Conservation (phyloP, 1,284 basidiomycete genomes). For the Leccinum angustisporum region DNA sequence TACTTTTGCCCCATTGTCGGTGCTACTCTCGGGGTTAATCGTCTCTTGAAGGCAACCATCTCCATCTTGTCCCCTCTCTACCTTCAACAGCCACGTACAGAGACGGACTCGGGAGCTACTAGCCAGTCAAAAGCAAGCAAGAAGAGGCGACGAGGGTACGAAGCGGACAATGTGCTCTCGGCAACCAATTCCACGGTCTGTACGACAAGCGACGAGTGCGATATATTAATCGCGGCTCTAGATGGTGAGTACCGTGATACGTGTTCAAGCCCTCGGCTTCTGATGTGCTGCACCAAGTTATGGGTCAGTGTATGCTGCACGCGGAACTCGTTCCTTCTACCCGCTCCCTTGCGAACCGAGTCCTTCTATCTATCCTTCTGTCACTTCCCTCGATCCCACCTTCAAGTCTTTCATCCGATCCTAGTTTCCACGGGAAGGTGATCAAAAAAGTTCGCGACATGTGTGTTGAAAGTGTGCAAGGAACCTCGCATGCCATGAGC, state of each 20-base stretch:
- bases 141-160: conserved; percentile 73
- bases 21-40: conserved; percentile 49
- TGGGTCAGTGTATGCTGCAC: conserved; percentile 48
- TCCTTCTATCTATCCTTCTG: conserved; percentile 58
- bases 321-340: conserved; percentile 51
- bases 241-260: conserved; percentile 47
- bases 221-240: conserved; percentile 57
- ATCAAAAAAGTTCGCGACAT: conserved; percentile 45
- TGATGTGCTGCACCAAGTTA: conserved; percentile 39
- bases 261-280: not conserved
- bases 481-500: conserved; percentile 57
- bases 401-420: conserved; percentile 55
- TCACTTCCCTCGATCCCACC: conserved; percentile 56
- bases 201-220: conserved; percentile 49
- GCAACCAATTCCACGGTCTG: conserved; percentile 50
- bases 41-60: conserved; percentile 56
- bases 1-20: conserved; percentile 46
- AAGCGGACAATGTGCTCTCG: conserved; percentile 78
- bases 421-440: conserved; percentile 46
- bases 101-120: conserved; percentile 18
- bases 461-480: conserved; percentile 49
- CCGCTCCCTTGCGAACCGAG: conserved; percentile 56
- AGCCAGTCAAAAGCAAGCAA: conserved; percentile 60
- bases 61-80: conserved; percentile 52
- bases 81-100: conserved; percentile 38